Base-by-base conservation (phyloP, 2,329 filamentous ascomycete genomes). In the Lasiodiplodia sp. region DNA sequence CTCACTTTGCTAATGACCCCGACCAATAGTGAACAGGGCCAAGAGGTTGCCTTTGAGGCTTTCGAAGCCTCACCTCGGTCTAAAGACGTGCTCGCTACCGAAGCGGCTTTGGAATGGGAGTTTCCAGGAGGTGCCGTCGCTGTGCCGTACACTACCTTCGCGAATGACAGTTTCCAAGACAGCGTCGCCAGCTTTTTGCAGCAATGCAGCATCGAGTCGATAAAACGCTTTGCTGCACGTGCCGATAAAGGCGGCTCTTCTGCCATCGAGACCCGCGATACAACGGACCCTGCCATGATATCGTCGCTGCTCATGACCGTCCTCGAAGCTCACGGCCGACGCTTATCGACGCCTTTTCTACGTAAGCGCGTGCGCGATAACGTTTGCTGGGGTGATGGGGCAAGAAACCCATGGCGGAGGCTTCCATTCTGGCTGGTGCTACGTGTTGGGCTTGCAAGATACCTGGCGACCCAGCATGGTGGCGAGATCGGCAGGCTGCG, bases 331-430 rank as follows among this genome's bases (percentile, higher is more conserved):
- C 80, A 86, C 7, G 89, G 89, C 0, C 67, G 73, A 0, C 71
- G 78, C 0, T 69, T 79, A 0, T 66, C 76, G 0, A 77, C 83
- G 0, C 71, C 77, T 0, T 28, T 80, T 0, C 73, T 91, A 1
- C 79, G 79, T 0, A 92, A 92, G 73, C 81, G 85, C 2, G 83
- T 91, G 0, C 82, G 87, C 0, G 90, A 92, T 62, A 88, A 91
- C n/a, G 84, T 91, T 0, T 82, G 82, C 14, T 84, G 87, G 74
- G 73, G 78, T 0, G 74, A 83, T 0, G 76, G 75, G 2, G 80
- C 82, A 0, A 76, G 82, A 0, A 74, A 81, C 0, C 89, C 89
- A 0, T 92, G 90, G 89, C 82, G 90, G 21, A 80, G 91, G 47
- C 85, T 84, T 1, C 84, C 90, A 0, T 83, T 86, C 63, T 92